Conservation (phyloP, 495 filamentous ascomycete genomes). For the Penicillium longicatenatum region DNA sequence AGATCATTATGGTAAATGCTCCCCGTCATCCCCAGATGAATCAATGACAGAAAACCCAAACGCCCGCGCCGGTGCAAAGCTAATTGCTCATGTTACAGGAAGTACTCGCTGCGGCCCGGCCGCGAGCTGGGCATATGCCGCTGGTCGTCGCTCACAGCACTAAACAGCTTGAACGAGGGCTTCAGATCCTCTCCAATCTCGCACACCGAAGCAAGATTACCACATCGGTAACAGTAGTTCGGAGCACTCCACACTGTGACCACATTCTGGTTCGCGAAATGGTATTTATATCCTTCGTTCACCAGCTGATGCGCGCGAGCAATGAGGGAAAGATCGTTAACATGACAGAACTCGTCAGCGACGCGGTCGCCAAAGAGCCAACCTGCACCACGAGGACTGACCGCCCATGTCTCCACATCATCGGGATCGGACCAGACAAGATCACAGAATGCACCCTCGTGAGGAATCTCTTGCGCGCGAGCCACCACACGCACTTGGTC, state of each 20-base stretch:
- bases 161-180: conserved; percentile 92
- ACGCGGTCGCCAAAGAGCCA: conserved; percentile 99
- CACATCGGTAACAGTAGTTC: conserved; percentile 98
- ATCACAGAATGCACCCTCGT: conserved; percentile 98
- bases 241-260: conserved; percentile 99
- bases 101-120: conserved; percentile 88
- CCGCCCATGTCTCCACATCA: conserved; percentile 97
- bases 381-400: conserved; percentile 90
- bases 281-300: conserved; percentile 98
- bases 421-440: conserved; percentile 98
- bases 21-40: conserved; percentile 18
- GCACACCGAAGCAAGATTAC: conserved; percentile 97
- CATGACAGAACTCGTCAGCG: conserved; percentile 97
- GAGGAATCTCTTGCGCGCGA: conserved; percentile 94
- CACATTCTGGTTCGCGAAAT: conserved; percentile 92
- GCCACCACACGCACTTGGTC: conserved; percentile 98
- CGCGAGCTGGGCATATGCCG: conserved; percentile 82
- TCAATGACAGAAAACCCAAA: conserved; percentile 28
- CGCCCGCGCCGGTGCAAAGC: conserved; percentile 45
- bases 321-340: conserved; percentile 92
- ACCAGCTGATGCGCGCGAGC: conserved; percentile 96
- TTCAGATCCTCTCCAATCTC: conserved; percentile 82
- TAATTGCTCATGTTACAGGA: conserved; percentile 64
- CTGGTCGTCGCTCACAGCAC: conserved; percentile 88
- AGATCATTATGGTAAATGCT: conserved; percentile 44